phyloP scores from a whole-genome alignment of 257 asterid genomes.

The Nicotiana knightiana region DNA sequence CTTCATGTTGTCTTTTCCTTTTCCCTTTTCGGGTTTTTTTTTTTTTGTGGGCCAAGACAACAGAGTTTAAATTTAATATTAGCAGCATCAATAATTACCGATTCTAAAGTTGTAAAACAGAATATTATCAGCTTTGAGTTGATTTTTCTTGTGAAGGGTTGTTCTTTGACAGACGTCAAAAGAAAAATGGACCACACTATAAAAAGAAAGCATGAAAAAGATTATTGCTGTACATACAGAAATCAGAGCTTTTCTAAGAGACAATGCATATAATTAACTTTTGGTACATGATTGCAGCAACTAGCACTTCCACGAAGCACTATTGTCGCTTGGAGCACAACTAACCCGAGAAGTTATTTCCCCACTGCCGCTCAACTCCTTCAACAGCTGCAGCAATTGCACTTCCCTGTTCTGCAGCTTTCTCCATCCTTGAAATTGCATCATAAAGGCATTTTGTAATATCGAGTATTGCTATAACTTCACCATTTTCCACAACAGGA shows the following conservation, averaged over 20 bases:
- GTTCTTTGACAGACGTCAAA: no score
- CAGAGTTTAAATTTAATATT: no score
- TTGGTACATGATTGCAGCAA: background rate
- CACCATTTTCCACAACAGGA: conserved; percentile 99
- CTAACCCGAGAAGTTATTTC: conserved; percentile 42
- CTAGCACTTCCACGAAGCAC: background rate
- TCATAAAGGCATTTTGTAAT: conserved; percentile 94
- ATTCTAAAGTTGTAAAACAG: no score
- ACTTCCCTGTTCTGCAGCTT: conserved; percentile 91
- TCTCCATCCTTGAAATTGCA: conserved; percentile 97
- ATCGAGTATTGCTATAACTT: conserved; percentile 75
- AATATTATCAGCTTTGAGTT: no score
- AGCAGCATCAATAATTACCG: no score
- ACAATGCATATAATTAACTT: background rate
- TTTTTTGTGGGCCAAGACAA: no score
- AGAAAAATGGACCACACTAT: no score
- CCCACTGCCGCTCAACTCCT: conserved; percentile 60
- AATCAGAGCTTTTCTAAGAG: background rate
- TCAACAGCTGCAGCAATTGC: conserved; percentile 98
- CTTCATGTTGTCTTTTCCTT: no score
- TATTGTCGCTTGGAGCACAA: conserved; percentile 11
- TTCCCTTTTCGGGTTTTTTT: no score
- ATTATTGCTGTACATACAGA: background rate
- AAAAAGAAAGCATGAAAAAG: background rate
- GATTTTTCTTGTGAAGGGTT: no score